These are phyloP conservation scores for Trichothecium roseum DNA, from an alignment of 2,329 filamentous ascomycete genomes.

Conservation along the genomic window DNA sequence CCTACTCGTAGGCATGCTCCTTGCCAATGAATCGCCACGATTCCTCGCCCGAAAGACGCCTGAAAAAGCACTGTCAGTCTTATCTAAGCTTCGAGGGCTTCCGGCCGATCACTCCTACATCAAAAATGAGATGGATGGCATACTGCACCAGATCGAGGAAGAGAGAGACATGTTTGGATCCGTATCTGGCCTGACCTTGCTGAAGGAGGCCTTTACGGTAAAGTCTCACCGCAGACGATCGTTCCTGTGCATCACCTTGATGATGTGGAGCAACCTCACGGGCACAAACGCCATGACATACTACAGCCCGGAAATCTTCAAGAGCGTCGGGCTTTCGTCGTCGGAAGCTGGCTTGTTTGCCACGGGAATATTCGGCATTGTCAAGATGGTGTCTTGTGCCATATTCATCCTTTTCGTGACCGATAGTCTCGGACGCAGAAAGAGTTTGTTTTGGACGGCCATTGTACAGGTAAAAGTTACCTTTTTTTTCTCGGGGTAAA, in stretches of 20 bases:
- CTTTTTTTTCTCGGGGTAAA: background rate
- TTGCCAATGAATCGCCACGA: conserved; percentile 55
- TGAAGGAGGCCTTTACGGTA: conserved; percentile 49
- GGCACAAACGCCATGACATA: conserved; percentile 30
- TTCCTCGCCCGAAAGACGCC: conserved; percentile 54
- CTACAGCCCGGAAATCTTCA: too few relatives aligned
- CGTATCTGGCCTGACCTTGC: conserved; percentile 38
- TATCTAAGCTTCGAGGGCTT: conserved; percentile 46
- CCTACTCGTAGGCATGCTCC: conserved; percentile 47
- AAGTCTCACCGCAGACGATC: conserved; percentile 46
- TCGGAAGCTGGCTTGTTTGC: too few relatives aligned
- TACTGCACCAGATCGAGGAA: conserved; percentile 42
- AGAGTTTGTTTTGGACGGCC: background rate
- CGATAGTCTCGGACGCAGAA: too few relatives aligned
- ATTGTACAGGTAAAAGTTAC: background rate
- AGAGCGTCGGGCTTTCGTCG: too few relatives aligned
- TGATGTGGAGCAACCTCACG: conserved; percentile 59
- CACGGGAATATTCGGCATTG: too few relatives aligned
- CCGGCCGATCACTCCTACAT: conserved; percentile 41
- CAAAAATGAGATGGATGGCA: conserved; percentile 44
- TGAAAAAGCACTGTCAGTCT: conserved; percentile 44
- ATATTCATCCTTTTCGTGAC: background rate
- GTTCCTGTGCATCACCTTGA: conserved; percentile 41
- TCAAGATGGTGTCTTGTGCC: too few relatives aligned
- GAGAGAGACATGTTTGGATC: conserved; percentile 41